phyloP scores from a whole-genome alignment of 2,329 filamentous ascomycete genomes.

The Cryoendolithus antarcticus region DNA sequence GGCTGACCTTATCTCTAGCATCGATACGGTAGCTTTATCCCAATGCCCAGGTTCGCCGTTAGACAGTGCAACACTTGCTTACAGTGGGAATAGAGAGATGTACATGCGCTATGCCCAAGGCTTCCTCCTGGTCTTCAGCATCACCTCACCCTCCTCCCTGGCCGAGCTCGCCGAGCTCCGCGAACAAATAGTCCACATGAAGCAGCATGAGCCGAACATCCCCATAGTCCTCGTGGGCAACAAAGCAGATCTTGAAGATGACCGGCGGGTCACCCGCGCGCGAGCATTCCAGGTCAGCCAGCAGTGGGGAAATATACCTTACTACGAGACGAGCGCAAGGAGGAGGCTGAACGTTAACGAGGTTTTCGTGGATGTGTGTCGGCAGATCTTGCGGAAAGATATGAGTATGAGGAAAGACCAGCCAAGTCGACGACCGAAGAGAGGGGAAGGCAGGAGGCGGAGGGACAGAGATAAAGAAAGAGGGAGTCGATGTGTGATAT shows the following conservation, averaged over 20 bases:
- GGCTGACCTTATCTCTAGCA: conserved; percentile 4
- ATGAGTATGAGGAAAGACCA: not conserved
- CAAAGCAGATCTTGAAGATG: conserved; percentile 81
- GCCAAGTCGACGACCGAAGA: not conserved
- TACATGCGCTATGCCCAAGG: conserved; percentile 93
- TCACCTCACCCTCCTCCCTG: conserved; percentile 73
- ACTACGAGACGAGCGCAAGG: conserved; percentile 80
- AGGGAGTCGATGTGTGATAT: conserved; percentile 11
- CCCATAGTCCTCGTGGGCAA: conserved; percentile 85
- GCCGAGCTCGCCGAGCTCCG: conserved; percentile 68
- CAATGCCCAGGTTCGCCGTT: too few relatives aligned
- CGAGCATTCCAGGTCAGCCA: conserved; percentile 78
- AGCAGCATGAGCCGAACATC: conserved; percentile 54
- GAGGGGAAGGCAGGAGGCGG: conserved; percentile 1
- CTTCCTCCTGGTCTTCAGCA: conserved; percentile 84
- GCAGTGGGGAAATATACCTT: conserved; percentile 73
- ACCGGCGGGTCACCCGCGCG: conserved; percentile 63
- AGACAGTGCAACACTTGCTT: not conserved
- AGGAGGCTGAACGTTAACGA: conserved; percentile 80
- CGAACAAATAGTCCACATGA: conserved; percentile 83
- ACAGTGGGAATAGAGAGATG: conserved; percentile 45
- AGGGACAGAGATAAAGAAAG: conserved; percentile 2
- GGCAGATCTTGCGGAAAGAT: conserved; percentile 26
- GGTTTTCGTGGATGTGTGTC: conserved; percentile 48
- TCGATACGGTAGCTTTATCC: conserved; percentile 12